Evolutionary conservation across 306 rosid species (phyloP).

Genomic region (Glycyrrhiza uralensis): DNA sequence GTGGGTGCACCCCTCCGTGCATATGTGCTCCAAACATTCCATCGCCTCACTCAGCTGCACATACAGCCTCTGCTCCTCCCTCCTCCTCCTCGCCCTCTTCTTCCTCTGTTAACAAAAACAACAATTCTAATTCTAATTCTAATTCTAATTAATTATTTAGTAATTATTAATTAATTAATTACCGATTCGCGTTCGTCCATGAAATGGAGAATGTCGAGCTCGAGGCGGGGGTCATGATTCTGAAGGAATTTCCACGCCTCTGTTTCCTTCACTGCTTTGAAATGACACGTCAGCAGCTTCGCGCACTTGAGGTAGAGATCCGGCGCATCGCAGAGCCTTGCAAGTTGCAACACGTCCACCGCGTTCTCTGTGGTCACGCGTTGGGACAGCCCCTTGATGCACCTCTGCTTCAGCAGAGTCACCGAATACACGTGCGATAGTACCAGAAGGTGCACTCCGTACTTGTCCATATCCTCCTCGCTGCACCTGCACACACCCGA

Average conservation of each 20-base stretch:
- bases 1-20: slow-evolving; percentile 69
- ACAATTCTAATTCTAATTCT: no score
- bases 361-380: slow-evolving; percentile 57
- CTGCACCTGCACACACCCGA: slow-evolving; percentile 47
- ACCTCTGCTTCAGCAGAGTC: slow-evolving; percentile 52
- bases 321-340: slow-evolving; percentile 78
- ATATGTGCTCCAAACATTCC: slow-evolving; percentile 90
- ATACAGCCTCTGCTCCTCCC: slow-evolving; percentile 52
- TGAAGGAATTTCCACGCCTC: slow-evolving; percentile 88
- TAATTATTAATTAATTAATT: background rate
- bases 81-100: slow-evolving; percentile 44
- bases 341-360: slow-evolving; percentile 78
- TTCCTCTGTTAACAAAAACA: slow-evolving; percentile 52
- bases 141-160: background rate
- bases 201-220: slow-evolving; percentile 54
- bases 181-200: slow-evolving; percentile 53
- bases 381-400: slow-evolving; percentile 45
- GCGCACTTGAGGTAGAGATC: slow-evolving; percentile 72
- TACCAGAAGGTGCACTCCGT: slow-evolving; percentile 70
- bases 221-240: slow-evolving; percentile 60
- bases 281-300: slow-evolving; percentile 41
- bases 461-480: slow-evolving; percentile 55
- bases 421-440: slow-evolving; percentile 72
- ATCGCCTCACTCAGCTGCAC: slow-evolving; percentile 72
- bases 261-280: slow-evolving; percentile 51